These are phyloP conservation scores for Hymenoscyphus fructigenus DNA, from an alignment of 2,329 filamentous ascomycete genomes.

Conservation along the genomic window DNA sequence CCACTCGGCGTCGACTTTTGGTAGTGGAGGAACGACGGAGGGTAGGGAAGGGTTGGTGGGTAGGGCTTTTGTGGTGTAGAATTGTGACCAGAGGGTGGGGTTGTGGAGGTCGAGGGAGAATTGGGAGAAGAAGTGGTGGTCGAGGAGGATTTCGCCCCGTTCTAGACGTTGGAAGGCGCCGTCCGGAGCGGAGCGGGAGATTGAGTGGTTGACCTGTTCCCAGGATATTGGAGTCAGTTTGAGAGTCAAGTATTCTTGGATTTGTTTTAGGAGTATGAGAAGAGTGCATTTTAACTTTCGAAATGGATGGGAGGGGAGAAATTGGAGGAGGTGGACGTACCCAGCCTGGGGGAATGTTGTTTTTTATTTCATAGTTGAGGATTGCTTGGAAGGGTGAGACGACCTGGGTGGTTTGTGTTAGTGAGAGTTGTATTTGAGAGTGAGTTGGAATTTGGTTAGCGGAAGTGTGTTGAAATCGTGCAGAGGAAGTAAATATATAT, in stretches of 20 bases:
- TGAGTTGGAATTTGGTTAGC: too few relatives aligned
- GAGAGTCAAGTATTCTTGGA: too few relatives aligned
- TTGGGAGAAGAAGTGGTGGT: conserved; percentile 69
- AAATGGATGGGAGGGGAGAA: too few relatives aligned
- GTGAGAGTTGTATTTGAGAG: neutral
- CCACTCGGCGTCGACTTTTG: conserved; percentile 71
- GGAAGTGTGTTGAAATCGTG: neutral
- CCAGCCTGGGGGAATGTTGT: conserved; percentile 82
- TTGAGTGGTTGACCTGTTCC: conserved; percentile 65
- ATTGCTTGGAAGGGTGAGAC: conserved; percentile 91
- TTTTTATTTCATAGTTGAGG: conserved; percentile 77
- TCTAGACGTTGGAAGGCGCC: conserved; percentile 91
- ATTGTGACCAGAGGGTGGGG: conserved; percentile 67
- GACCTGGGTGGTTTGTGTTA: conserved; percentile 51
- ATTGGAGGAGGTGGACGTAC: conserved; percentile 41
- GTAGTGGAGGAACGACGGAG: conserved; percentile 59
- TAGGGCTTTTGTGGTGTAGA: conserved; percentile 46
- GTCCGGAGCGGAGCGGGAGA: conserved; percentile 72
- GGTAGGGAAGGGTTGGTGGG: conserved; percentile 39
- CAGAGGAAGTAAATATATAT: neutral
- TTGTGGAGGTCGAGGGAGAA: conserved; percentile 75
- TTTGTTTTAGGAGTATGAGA: too few relatives aligned
- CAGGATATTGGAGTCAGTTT: too few relatives aligned
- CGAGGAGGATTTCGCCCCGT: conserved; percentile 75
- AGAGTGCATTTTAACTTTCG: too few relatives aligned